Base-by-base conservation (phyloP, 2,329 filamentous ascomycete genomes). In the Fusarium dlaminii region DNA sequence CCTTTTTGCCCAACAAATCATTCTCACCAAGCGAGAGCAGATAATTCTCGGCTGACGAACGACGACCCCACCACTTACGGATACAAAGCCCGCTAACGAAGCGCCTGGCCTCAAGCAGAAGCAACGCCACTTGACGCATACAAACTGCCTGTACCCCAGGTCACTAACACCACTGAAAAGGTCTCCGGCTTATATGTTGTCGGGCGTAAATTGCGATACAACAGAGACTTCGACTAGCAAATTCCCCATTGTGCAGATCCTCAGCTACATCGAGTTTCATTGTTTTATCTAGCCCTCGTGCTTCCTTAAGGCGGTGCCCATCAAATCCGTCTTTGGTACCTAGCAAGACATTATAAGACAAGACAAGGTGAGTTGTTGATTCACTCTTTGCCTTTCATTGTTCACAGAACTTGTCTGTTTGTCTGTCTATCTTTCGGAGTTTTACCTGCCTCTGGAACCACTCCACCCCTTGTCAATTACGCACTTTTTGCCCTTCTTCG, bases 381-480 rank as follows among this genome's bases (percentile, higher is more conserved):
- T 63, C 22, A 40, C 56, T 45, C 45, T 36, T 36, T 59, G 45
- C 18, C n/a, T 46, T n/a, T 56, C 29, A 15, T 43, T 55, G 13
- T 42, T 43, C 24, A 14, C 34, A 29, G 12, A 39, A 30, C 55
- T 56, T 57, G 52, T 30, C 42, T 39, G 30, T 24, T 17, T 34
- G 14, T 34, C 32, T 34, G 32, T 34, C 32, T 34, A 15, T 36
- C 37, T 56, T 49, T 68, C 54, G 52, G 56, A 57, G 48, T 39
- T 45, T 57, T 51, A 30, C 62, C 60, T 32, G 37, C 34, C 55
- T 65, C 66, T 70, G 61, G 69, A 54, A 68, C 63, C 63, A 72
- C 68, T 68, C 59, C 39, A 66, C 27, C 64, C 70, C 62, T 49
- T 48, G 66, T 66, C 56, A 29, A 68, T 68, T 68, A 68, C 66